A percentile compares a stretch with the other conserved stretches of the same genome.
Evolutionary conservation across 192 early-diverging fungal species (phyloP).

Genomic region (Umbelopsis vinacea): DNA sequence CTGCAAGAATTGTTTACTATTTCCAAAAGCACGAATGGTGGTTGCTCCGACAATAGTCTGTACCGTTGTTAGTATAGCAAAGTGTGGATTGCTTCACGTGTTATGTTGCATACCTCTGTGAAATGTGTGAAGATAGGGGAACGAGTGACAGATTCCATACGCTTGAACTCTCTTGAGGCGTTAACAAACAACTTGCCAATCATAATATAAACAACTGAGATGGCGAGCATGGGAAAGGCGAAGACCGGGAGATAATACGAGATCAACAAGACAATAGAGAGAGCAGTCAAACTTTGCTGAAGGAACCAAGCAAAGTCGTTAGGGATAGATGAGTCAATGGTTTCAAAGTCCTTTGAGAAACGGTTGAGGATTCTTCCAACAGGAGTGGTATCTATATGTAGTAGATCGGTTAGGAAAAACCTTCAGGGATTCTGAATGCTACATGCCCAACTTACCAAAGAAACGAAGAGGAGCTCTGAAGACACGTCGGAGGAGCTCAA

Average conservation of each 20-base stretch:
- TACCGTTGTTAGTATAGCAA: not conserved
- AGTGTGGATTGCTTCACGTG: not conserved
- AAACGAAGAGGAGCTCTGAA: slow-evolving; percentile 79
- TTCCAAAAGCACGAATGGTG: slow-evolving; percentile 85
- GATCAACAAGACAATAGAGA: slow-evolving; percentile 61
- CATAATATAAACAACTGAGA: slow-evolving; percentile 49
- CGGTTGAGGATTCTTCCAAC: slow-evolving; percentile 88
- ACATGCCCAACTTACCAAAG: slow-evolving; percentile 56
- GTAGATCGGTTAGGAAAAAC: not conserved
- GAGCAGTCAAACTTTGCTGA: slow-evolving; percentile 48
- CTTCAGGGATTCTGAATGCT: not conserved
- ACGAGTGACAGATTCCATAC: slow-evolving; percentile 76
- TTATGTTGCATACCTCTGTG: slow-evolving; percentile 62
- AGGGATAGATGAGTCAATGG: slow-evolving; percentile 68
- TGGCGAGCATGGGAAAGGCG: slow-evolving; percentile 42
- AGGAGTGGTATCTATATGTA: slow-evolving; percentile 66
- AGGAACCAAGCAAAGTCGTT: slow-evolving; percentile 55
- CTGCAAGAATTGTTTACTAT: slow-evolving; percentile 64
- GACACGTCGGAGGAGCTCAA: slow-evolving; percentile 58
- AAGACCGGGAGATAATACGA: slow-evolving; percentile 67
- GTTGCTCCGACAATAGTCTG: slow-evolving; percentile 64
- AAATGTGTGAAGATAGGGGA: slow-evolving; percentile 82
- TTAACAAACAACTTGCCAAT: slow-evolving; percentile 64
- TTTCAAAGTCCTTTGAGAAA: slow-evolving; percentile 86
- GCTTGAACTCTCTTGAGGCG: slow-evolving; percentile 83